Evolutionary conservation across 441 rosid species (phyloP), one percentile per base, ranked within the genome.

Genomic region (Jatropha multifida): DNA sequence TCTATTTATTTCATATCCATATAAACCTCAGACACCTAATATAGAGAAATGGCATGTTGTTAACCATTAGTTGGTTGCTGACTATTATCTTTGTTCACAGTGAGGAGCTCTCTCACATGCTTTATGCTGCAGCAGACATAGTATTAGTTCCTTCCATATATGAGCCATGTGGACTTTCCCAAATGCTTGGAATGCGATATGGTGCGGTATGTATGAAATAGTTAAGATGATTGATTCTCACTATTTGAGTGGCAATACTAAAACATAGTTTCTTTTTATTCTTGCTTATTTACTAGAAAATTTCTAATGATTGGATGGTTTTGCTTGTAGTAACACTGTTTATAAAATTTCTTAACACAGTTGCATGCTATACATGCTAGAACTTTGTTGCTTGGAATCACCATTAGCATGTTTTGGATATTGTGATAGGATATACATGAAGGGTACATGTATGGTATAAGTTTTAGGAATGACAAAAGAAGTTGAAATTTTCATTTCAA

Each of bases 91-190:
- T 79, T 10, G 71, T 65, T 38, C 32, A 59, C 79, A 88, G 91
- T 20, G 91, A 88, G 76, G 89, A 88, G 84, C 81, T 88, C 66
- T 83, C 91, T 71, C 91, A 88, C 77, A 83, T 88, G 88, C 89
- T 88, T 70, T 88, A 88, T 82, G 88, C 91, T 52, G 89, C 89
- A 38, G 91, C 89, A 54, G 91, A 88, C 80, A 74, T 86, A 67
- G 88, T 88, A 59, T 74, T 88, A 70, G 88, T 86, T 82, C 91
- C 91, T 78, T 88, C 91, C 60, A 81, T 88, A 56, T 88, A 83
- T 67, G 89, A 88, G 69, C 91, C 89, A 49, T 88, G 91, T 76
- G 91, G 91, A 72, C 89, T 88, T 79, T 83, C 91, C 65, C 91
- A 88, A 81, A 86, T 88, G 88, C 74, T 88, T 68, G 91, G 91